phyloP scores from a whole-genome alignment of 2,329 filamentous ascomycete species.

The Dactylellina haptotyla region DNA sequence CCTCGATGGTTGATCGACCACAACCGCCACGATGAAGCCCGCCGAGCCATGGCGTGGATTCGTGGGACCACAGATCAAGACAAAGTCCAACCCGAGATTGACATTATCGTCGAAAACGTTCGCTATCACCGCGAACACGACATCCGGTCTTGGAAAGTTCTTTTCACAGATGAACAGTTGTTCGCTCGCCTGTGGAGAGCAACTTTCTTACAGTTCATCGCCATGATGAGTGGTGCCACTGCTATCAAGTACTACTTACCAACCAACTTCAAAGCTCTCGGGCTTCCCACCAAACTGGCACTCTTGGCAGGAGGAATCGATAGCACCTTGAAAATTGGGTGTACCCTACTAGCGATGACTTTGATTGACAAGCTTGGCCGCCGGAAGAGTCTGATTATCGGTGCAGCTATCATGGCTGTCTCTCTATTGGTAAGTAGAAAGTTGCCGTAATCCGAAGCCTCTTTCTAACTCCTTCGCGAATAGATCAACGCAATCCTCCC shows the following conservation, averaged over 20 bases:
- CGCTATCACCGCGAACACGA: constrained; percentile 61
- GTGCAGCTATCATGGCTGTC: constrained; percentile 67
- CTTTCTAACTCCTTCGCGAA: not conserved
- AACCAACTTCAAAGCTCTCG: constrained; percentile 66
- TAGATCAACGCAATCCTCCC: constrained; percentile 69
- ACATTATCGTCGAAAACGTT: constrained; percentile 65
- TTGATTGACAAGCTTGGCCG: constrained; percentile 68
- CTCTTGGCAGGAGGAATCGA: constrained; percentile 69
- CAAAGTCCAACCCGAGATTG: constrained; percentile 60
- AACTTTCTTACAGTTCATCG: constrained; percentile 70
- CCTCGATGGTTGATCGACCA: constrained; percentile 71
- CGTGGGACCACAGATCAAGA: constrained; percentile 63
- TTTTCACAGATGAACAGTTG: constrained; percentile 66
- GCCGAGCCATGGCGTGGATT: constrained; percentile 65
- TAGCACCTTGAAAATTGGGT: constrained; percentile 69
- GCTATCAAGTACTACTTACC: constrained; percentile 72
- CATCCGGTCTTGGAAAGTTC: constrained; percentile 62
- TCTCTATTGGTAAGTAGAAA: constrained; percentile 65
- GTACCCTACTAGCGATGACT: constrained; percentile 69
- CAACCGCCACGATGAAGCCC: constrained; percentile 63
- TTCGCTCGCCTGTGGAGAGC: constrained; percentile 69
- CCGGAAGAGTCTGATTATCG: constrained; percentile 65
- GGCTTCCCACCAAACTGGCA: constrained; percentile 65
- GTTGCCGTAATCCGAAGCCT: constrained; percentile 16
- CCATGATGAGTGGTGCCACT: constrained; percentile 70